Evolutionary conservation across 352 stramenopile species (phyloP).

Genomic region (Globisporangium solare): DNA sequence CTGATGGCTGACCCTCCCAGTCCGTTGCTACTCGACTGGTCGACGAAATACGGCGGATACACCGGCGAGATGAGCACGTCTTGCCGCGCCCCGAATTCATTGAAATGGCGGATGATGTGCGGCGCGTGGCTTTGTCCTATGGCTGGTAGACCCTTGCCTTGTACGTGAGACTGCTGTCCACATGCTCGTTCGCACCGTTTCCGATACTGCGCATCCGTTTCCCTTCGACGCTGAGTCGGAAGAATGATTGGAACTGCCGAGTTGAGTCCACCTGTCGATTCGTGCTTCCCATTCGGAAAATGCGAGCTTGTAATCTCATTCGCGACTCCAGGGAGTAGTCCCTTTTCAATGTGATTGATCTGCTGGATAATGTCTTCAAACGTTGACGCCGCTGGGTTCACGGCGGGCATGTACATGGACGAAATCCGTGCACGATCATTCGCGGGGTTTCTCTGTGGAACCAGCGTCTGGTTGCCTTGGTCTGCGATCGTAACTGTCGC

Average conservation of each 20-base stretch:
- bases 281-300: background rate
- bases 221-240: conserved; percentile 1
- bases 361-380: conserved; percentile 50
- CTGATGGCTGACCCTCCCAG: background rate
- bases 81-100: conserved; percentile 59
- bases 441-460: conserved; percentile 59
- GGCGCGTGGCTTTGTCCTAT: conserved; percentile 10
- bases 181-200: conserved; percentile 7
- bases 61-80: conserved; percentile 53
- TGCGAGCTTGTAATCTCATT: conserved; percentile 20
- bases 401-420: conserved; percentile 35
- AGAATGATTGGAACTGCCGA: conserved; percentile 4
- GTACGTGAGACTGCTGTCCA: conserved; percentile 7
- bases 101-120: conserved; percentile 58
- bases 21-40: background rate
- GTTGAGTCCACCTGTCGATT: background rate
- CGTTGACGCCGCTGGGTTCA: conserved; percentile 18
- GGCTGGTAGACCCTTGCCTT: conserved; percentile 4
- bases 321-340: conserved; percentile 42
- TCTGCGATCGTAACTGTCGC: conserved; percentile 40
- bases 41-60: conserved; percentile 45
- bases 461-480: conserved; percentile 47
- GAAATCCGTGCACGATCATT: conserved; percentile 50
- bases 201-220: background rate
- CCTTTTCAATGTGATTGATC: conserved; percentile 44